Conservation (phyloP, 352 stramenopile species). For the Lagenidium giganteum region DNA sequence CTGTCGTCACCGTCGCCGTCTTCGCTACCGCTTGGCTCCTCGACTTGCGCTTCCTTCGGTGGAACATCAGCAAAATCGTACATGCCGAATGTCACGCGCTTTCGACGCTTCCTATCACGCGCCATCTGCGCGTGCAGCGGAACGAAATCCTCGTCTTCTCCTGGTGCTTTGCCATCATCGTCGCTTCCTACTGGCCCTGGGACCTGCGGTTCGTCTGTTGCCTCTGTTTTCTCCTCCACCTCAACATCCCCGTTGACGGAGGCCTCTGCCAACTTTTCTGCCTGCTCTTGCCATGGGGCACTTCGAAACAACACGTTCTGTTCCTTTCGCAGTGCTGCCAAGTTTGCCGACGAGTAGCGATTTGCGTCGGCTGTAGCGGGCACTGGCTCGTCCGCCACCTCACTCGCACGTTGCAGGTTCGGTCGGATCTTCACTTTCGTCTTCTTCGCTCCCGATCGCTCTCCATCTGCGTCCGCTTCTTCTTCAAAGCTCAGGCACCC, state of each 20-base stretch:
- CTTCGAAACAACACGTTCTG: slow-evolving; percentile 55
- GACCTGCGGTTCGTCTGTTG: too few species aligned
- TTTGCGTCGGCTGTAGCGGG: slow-evolving; percentile 3
- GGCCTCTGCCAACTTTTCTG: too few species aligned
- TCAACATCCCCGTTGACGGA: neutral
- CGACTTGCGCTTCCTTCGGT: slow-evolving; percentile 37
- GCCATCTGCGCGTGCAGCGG: slow-evolving; percentile 41
- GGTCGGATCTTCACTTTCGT: slow-evolving; percentile 66
- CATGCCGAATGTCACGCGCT: slow-evolving; percentile 62
- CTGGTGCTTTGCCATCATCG: slow-evolving; percentile 12
- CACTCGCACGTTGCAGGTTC: slow-evolving; percentile 35
- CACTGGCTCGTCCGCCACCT: slow-evolving; percentile 11
- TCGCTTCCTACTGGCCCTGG: too few species aligned
- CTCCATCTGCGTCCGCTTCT: slow-evolving; percentile 2
- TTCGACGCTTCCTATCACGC: slow-evolving; percentile 34
- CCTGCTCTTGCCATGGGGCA: too few species aligned
- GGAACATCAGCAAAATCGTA: slow-evolving; percentile 16
- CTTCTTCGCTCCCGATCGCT: slow-evolving; percentile 16
- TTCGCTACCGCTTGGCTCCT: slow-evolving; percentile 24
- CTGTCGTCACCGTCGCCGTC: slow-evolving; percentile 36
- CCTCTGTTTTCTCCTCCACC: slow-evolving; percentile 29
- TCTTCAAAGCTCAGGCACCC: slow-evolving; percentile 55
- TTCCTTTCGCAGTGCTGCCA: slow-evolving; percentile 50
- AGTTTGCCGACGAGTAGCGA: slow-evolving; percentile 52
- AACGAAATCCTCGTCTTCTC: slow-evolving; percentile 60